Base-by-base conservation (phyloP, 495 filamentous ascomycete species). In the Hypoxylon perforatum region DNA sequence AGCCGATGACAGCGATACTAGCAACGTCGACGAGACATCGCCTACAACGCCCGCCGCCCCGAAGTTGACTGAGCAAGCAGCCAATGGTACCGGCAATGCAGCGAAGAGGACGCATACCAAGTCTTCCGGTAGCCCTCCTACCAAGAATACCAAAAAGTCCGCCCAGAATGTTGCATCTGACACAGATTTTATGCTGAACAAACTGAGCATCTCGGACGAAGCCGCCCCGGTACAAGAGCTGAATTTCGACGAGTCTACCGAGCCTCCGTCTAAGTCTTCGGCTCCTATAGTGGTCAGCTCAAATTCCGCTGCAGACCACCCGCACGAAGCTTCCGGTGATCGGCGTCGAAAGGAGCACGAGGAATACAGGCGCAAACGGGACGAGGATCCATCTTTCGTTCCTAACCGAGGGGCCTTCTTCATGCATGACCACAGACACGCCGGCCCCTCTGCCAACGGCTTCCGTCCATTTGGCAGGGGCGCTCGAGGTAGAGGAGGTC, bases 401-500 rank as follows among this genome's bases (percentile, higher is more conserved):
- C 95, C 95, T 53, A 98, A 96, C 70, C 85, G 96, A 50, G 95
- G 95, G 21, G 90, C 88, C 53, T 99, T 99, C 82, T 99, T 97
- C 81, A 88, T 98, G 82, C 95, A 99, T 76, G 95, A 99, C 74
- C 93, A 96, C 67, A 86, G 94, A 61, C 87, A 91, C 51, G 83
- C 86, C 30, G 90, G 90, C 33, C 84, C 90, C 18, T 89, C 88
- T 49, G 83, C 88, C 22, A 95, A 94, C 73, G 90, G 89, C 38
- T 92, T 92, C 65, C 82, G 90, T 49, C 89, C 88, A 42, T 92
- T 88, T 73, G 85, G 86, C 11, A 80, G 87, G 72, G 83, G 86
- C 14, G 77, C 81, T 49, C 84, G 89, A 57, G 82, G 84, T 3
- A 73, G 82, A 71, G 82, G 82, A 71, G 82, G 82, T 59, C 78